Base-by-base conservation (phyloP, 1,284 basidiomycete species). In the Fomitopsis pinicola region DNA sequence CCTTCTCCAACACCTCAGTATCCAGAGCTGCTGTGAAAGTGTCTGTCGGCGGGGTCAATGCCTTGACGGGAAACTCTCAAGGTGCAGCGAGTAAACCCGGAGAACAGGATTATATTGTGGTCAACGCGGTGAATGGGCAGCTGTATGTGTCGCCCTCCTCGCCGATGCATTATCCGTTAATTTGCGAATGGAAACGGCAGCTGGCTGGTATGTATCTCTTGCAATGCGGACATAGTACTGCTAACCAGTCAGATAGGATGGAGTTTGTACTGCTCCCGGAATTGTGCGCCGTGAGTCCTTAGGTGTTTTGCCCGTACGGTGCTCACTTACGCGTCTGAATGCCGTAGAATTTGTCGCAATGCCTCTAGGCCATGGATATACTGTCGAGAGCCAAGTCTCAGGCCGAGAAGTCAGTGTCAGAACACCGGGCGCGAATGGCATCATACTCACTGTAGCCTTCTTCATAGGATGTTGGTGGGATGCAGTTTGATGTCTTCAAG, bases 401-500 rank as follows among this genome's bases (percentile, higher is more conserved):
- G 62, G 62, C 7, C 26, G 50, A 19, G 62, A 63, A 45, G 62
- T 63, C 5, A 12, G 48, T 52, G 30, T 2, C 30, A 17, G 8
- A 2, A 14, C n/a, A 5, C 30, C 30, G 14, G 10, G 14, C 30
- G 1, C n/a, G 3, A 10, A 19, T 35, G 17, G 50, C 50, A 40
- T 40, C 14, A 1, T 36, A 14, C 1, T 36, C 5, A 35, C 30
- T 33, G 30, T 33, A 33, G 30, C 30, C 30, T 3, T 33, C 3
- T 7, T 33, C 30, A 33, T 33, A 7, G 61, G 58, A 55, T 36
- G 40, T 62, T 17, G 58, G 61, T 6, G 61, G 61, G 4, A 53
- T 62, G 15, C 61, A 75, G 73, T 1, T 72, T 68, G 46, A 68
- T 65, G 45, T 82, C 80, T 30, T 81, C 80, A 19, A 53, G 30